Conservation (phyloP, 202 grass and related monocot species). For the Zoysia matrella region DNA sequence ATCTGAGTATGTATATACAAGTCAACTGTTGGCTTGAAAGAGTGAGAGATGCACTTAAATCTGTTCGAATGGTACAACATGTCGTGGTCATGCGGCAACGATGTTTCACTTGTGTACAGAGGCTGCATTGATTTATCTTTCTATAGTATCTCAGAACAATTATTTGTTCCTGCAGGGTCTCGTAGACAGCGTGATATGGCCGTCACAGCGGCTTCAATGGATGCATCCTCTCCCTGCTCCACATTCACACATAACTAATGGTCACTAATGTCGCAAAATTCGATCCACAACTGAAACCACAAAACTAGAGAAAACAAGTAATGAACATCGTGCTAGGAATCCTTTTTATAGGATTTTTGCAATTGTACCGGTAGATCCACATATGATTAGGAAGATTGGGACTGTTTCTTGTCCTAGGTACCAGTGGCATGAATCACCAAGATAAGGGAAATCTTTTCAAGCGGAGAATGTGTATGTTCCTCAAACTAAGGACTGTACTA, state of each 20-base stretch:
- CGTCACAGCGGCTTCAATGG: slow-evolving; percentile 83
- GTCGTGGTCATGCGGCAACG: not conserved
- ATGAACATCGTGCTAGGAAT: not conserved
- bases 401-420: not conserved
- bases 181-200: slow-evolving; percentile 83
- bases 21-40: not conserved
- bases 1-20: not conserved
- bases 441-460: not conserved
- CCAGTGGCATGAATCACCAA: slow-evolving; percentile 1
- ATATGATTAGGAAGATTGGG: not conserved
- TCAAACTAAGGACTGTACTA: not conserved
- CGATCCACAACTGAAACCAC: not conserved
- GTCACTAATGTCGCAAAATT: slow-evolving; percentile 4
- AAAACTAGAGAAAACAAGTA: not conserved
- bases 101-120: slow-evolving; percentile 6
- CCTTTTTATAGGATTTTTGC: not conserved
- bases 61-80: not conserved
- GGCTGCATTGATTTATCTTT: not conserved
- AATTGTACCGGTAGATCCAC: not conserved
- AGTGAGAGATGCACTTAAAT: not conserved
- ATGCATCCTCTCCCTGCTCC: slow-evolving; percentile 90
- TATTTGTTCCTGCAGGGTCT: slow-evolving; percentile 68
- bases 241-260: slow-evolving; percentile 32
- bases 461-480: not conserved
- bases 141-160: slow-evolving; percentile 71